Conservation (phyloP, 1,284 basidiomycete species). For the Sanghuangporus weigelae region DNA sequence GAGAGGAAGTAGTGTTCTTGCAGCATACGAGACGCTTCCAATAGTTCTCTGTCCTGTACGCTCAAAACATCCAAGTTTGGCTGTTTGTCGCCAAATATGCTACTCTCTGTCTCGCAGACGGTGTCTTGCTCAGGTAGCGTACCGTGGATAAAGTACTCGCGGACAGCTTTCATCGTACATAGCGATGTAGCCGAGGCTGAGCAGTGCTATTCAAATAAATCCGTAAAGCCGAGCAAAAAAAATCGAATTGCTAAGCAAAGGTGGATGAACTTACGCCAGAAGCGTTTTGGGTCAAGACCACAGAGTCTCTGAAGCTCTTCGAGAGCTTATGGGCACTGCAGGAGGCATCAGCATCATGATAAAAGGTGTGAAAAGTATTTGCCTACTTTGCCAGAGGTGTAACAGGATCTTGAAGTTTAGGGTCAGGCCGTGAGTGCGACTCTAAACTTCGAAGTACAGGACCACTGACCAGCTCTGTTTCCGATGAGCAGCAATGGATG, state of each 20-base stretch:
- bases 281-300: slow-evolving; percentile 22
- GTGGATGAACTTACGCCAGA: slow-evolving; percentile 16
- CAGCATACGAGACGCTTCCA: slow-evolving; percentile 1
- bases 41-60: background rate
- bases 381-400: background rate
- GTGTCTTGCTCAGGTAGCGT: slow-evolving; percentile 17
- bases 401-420: background rate
- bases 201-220: slow-evolving; percentile 10
- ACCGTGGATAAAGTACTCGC: slow-evolving; percentile 18
- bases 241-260: too few relatives aligned
- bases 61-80: background rate
- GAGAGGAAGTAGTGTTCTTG: slow-evolving; percentile 4
- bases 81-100: background rate
- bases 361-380: background rate
- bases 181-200: slow-evolving; percentile 17
- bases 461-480: slow-evolving; percentile 18
- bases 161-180: slow-evolving; percentile 17
- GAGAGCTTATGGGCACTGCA: slow-evolving; percentile 21
- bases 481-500: slow-evolving; percentile 22
- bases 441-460: background rate
- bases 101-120: slow-evolving; percentile 15
- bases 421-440: background rate
- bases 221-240: background rate
- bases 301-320: slow-evolving; percentile 20
- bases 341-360: background rate